Conservation (phyloP, 192 early-diverging fungal species). For the Linnemannia elongata region DNA sequence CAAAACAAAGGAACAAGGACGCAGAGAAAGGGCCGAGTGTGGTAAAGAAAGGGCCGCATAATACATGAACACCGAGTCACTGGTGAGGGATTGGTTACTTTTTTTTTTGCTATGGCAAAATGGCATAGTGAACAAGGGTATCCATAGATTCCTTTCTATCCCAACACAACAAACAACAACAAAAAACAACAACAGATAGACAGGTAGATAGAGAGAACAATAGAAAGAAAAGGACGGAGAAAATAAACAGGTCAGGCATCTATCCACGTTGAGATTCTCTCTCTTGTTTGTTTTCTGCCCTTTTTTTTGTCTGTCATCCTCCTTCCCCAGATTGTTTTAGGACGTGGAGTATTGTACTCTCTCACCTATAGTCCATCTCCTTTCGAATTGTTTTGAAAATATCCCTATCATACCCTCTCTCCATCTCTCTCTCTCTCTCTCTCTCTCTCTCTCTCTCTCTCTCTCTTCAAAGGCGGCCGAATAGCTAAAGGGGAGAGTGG, state of each 20-base stretch:
- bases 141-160: not conserved
- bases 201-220: too few relatives aligned
- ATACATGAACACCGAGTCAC: not conserved
- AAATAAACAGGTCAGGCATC: not conserved
- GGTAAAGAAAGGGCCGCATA: too few relatives aligned
- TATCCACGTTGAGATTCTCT: not conserved
- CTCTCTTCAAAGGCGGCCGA: too few relatives aligned
- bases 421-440: too few relatives aligned
- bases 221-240: not conserved
- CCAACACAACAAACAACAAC: not conserved
- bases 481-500: too few relatives aligned
- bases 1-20: too few relatives aligned
- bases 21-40: too few relatives aligned
- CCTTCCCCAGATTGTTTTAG: not conserved
- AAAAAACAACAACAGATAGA: not conserved
- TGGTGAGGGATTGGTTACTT: not conserved
- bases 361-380: too few relatives aligned
- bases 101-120: not conserved
- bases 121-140: not conserved
- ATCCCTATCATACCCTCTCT: too few relatives aligned
- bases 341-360: too few relatives aligned
- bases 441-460: too few relatives aligned
- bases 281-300: not conserved
- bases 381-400: too few relatives aligned
- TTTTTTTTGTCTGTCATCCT: not conserved